Base-by-base conservation (phyloP, 2,329 filamentous ascomycete genomes). In the Elsinoe fawcettii region DNA sequence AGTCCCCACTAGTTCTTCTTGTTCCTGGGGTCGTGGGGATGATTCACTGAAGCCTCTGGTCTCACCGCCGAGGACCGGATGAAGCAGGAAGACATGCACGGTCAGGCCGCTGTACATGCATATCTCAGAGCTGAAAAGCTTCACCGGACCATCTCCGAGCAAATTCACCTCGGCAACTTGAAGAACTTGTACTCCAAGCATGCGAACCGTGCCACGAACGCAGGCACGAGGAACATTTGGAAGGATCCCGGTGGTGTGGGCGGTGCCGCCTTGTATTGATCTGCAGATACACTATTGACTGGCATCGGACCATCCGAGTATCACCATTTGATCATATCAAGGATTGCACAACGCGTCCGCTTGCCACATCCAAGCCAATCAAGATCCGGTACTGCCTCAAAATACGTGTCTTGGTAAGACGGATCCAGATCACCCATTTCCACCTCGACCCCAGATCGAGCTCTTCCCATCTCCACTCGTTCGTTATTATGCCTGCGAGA, bases 321-420 rank as follows among this genome's bases (percentile, higher is more conserved):
- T 25, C 49, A 16, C 22, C 32, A 37, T 37, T 14, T 37, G 3
- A 4, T 37, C 14, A 37, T 18, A 23, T 32, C 14, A 25, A 4
- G 22, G 7, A 16, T n/a, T 6, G 22, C 23, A 8, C 41, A 11
- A 49, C 44, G 25, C 23, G 23, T 49, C 7, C 34, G 22, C n/a
- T 53, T 32, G 49, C 49, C 49, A 37, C 49, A 11, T 18, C 16
- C 32, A 53, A 53, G 49, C 49, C 49, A 53, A 36, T 36, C 49
- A 51, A 16, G 2, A 18, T 37, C 16, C 25, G 46, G 46, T 51
- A 32, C 46, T 25, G 46, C 25, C 25, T 37, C 25, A 25, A 51
- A 3, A 34, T 51, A 22, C 46, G 25, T 16, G 22, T 39, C 49
- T 37, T 53, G 49, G 49, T 37, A 53, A 34, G 49, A 53, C 32